Base-by-base conservation (phyloP, 1,139 yeast genomes). In the Saccharomyces hybrid region DNA sequence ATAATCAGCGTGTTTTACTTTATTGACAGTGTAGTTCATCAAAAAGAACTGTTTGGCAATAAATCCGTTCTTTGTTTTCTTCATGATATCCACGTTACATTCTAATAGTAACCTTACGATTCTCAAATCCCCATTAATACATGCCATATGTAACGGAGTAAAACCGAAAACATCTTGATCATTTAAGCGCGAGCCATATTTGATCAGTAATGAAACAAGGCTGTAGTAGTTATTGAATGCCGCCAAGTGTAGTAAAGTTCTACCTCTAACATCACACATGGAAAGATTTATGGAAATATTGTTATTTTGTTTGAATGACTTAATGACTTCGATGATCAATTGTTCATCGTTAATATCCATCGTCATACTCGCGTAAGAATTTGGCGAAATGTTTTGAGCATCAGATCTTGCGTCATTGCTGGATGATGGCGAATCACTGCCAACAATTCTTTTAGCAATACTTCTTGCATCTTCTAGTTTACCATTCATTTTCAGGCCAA, bases 401-500 rank as follows among this genome's bases (percentile, higher is more conserved):
- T 58, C 54, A 1, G 62, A 53, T 27, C 60, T 54, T 24, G 44
- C 7, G 12, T 3, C 19, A 8, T 38, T 38, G n/a, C 56, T 56
- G 14, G 55, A 54, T 12, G 63, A 53, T 4, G 64, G 55, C 5
- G 61, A 68, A 53, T 70, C 75, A 44, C 82, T 81, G 7, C 88
- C 89, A 52, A 88, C 91, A 61, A 89, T 88, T 64, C 95, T 77
- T 71, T 84, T 85, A 1, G 97, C 97, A 65, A 89, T 87, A 67
- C 88, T 88, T 63, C 87, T 82, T 0, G 97, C 97, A 72, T 90
- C 97, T 67, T 91, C 97, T 56, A 90, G 75, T 64, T 85, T 87
- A 58, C 97, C 97, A 67, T 89, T 89, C 96, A 90, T 88, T 73
- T 90, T 90, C 71, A 89, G 77, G 1, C 97, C 98, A 32, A 91